Conservation (phyloP, 257 asterid species). For the Plantago ovata region DNA sequence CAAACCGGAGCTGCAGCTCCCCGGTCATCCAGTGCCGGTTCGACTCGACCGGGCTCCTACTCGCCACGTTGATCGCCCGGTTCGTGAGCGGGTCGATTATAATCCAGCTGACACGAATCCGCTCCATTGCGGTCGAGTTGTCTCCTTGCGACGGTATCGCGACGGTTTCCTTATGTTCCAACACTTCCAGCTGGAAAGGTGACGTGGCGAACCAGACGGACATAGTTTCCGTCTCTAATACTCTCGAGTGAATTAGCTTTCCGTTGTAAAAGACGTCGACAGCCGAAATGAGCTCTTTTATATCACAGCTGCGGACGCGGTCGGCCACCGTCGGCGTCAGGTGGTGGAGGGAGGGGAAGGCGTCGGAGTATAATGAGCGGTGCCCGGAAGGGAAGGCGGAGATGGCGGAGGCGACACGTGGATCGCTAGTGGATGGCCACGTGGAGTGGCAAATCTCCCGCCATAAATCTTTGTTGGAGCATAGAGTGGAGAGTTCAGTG, state of each 20-base stretch:
- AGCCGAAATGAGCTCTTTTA: conserved; percentile 50
- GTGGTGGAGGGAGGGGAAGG: conserved; percentile 42
- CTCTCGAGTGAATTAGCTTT: conserved; percentile 45
- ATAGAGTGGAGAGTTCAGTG: conserved; percentile 32
- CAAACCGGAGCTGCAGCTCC: conserved; percentile 43
- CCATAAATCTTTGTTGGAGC: conserved; percentile 57
- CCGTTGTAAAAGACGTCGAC: conserved; percentile 55
- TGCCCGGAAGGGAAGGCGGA: conserved; percentile 54
- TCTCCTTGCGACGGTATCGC: conserved; percentile 42
- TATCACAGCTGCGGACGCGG: background rate
- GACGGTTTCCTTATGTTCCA: conserved; percentile 42
- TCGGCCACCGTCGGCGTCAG: background rate
- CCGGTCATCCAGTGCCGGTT: conserved; percentile 69
- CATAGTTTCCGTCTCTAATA: conserved; percentile 32
- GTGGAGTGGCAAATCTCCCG: conserved; percentile 44
- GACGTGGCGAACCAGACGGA: conserved; percentile 56
- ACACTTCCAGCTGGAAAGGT: conserved; percentile 55
- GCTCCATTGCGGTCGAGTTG: conserved; percentile 31
- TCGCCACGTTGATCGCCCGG: conserved; percentile 60
- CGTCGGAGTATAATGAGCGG: conserved; percentile 67
- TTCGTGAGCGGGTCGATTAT: conserved; percentile 45
- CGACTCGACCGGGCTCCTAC: conserved; percentile 50
- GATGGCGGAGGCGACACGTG: conserved; percentile 31
- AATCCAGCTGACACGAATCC: conserved; percentile 68
- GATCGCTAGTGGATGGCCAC: conserved; percentile 75